phyloP scores from a whole-genome alignment of 257 asterid genomes.

The Eustoma russellianum region DNA sequence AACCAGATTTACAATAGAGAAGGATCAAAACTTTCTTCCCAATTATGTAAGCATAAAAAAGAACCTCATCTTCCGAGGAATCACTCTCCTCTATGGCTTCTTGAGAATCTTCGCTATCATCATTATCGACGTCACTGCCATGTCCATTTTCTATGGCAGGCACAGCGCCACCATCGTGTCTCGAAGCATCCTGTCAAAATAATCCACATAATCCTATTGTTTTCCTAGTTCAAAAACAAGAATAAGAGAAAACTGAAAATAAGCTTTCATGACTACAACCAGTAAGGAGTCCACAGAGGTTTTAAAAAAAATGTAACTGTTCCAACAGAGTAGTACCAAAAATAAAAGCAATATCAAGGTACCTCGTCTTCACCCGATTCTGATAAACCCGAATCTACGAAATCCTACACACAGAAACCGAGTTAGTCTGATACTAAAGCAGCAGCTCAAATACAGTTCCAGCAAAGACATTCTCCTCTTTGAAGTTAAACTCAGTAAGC shows the following conservation, averaged over 20 bases:
- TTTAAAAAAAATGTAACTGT: neutral
- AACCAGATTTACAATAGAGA: neutral
- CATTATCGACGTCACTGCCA: slow-evolving; percentile 13
- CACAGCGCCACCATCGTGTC: slow-evolving; percentile 1
- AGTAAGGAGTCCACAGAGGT: neutral
- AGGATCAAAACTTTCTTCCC: neutral
- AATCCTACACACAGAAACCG: slow-evolving; percentile 25
- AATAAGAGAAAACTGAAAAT: neutral
- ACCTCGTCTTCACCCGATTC: slow-evolving; percentile 56
- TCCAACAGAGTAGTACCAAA: neutral
- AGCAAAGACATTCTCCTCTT: too few species aligned
- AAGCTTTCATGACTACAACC: neutral
- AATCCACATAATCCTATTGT: neutral
- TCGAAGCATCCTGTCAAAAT: slow-evolving; percentile 41
- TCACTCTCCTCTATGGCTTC: slow-evolving; percentile 20
- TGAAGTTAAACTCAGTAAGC: too few species aligned
- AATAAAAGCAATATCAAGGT: slow-evolving; percentile 17
- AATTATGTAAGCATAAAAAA: neutral
- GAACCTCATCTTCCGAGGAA: slow-evolving; percentile 28
- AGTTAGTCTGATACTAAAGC: neutral
- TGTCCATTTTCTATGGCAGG: slow-evolving; percentile 4
- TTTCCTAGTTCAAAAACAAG: neutral
- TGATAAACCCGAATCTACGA: slow-evolving; percentile 26
- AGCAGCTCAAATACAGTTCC: too few species aligned
- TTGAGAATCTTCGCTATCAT: slow-evolving; percentile 18